These are phyloP conservation scores for Claviceps pazoutovae DNA, from an alignment of 2,329 filamentous ascomycete genomes.

Conservation along the genomic window DNA sequence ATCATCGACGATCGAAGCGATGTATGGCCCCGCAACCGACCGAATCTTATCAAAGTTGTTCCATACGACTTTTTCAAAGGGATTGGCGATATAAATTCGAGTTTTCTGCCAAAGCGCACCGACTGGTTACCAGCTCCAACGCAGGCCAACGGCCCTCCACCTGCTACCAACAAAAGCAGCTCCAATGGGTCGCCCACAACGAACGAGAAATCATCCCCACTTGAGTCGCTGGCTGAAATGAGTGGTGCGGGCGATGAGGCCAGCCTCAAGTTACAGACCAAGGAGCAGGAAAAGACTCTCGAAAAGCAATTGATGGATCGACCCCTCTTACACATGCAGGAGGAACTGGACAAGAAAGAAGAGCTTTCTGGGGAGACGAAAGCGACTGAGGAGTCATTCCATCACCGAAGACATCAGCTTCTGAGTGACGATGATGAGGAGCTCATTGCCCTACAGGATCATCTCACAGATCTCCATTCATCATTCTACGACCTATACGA, in stretches of 20 bases:
- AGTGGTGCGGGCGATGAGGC: constrained; percentile 54
- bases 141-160: constrained; percentile 13
- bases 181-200: constrained; percentile 4
- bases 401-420: constrained; percentile 52
- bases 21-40: constrained; percentile 82
- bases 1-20: constrained; percentile 97
- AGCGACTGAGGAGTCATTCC: constrained; percentile 12
- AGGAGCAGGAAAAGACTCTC: constrained; percentile 76
- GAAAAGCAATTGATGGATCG: constrained; percentile 81
- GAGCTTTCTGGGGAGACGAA: constrained; percentile 16
- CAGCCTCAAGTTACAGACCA: constrained; percentile 59
- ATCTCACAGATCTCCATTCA: constrained; percentile 61
- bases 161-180: neutral
- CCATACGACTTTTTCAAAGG: constrained; percentile 98
- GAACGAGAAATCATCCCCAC: constrained; percentile 26
- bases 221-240: constrained; percentile 70
- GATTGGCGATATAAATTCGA: constrained; percentile 97
- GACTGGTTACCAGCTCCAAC: constrained; percentile 29
- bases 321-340: constrained; percentile 82
- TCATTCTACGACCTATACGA: constrained; percentile 80
- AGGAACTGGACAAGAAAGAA: constrained; percentile 74
- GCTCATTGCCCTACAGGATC: constrained; percentile 59
- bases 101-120: constrained; percentile 73
- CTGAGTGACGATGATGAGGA: constrained; percentile 82
- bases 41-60: constrained; percentile 86